phyloP scores from a whole-genome alignment of 768 basidiomycete species.

The Porphyrellus cyaneotinctus region DNA sequence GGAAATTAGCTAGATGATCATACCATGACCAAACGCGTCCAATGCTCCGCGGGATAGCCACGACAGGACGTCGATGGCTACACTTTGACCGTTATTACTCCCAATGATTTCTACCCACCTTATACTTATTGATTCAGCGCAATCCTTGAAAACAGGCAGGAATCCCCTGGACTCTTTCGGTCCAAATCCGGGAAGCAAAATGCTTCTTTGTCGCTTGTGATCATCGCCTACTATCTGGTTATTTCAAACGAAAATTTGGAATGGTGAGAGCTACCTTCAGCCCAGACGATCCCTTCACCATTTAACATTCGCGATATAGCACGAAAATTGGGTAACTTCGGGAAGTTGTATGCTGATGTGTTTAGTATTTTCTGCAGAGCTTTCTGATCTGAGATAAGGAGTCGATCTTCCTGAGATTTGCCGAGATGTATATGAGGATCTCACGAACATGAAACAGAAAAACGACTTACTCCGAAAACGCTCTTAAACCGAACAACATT shows the following conservation, averaged over 20 bases:
- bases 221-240: slow-evolving; percentile 28
- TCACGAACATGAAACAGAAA: neutral
- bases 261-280: slow-evolving; percentile 30
- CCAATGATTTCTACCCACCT: slow-evolving; percentile 19
- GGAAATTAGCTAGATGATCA: neutral
- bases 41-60: slow-evolving; percentile 41
- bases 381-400: slow-evolving; percentile 44
- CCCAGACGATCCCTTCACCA: slow-evolving; percentile 37
- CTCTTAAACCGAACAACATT: slow-evolving; percentile 22
- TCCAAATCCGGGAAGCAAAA: slow-evolving; percentile 55
- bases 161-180: slow-evolving; percentile 47
- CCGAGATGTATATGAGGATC: neutral
- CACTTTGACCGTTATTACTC: neutral
- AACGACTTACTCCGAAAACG: slow-evolving; percentile 18
- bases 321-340: slow-evolving; percentile 29
- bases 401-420: slow-evolving; percentile 37
- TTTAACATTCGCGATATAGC: slow-evolving; percentile 2
- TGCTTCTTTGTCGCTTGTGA: slow-evolving; percentile 49
- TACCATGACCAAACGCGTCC: slow-evolving; percentile 48
- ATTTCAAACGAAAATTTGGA: slow-evolving; percentile 6
- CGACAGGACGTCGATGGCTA: slow-evolving; percentile 14
- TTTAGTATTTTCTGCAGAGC: slow-evolving; percentile 38
- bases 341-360: slow-evolving; percentile 41
- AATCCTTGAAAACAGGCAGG: slow-evolving; percentile 45
- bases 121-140: slow-evolving; percentile 13